A percentile compares a stretch with the other conserved stretches of the same genome.
Evolutionary conservation across 495 filamentous ascomycete genomes (phyloP).

Genomic region (Penicillium desertorum): DNA sequence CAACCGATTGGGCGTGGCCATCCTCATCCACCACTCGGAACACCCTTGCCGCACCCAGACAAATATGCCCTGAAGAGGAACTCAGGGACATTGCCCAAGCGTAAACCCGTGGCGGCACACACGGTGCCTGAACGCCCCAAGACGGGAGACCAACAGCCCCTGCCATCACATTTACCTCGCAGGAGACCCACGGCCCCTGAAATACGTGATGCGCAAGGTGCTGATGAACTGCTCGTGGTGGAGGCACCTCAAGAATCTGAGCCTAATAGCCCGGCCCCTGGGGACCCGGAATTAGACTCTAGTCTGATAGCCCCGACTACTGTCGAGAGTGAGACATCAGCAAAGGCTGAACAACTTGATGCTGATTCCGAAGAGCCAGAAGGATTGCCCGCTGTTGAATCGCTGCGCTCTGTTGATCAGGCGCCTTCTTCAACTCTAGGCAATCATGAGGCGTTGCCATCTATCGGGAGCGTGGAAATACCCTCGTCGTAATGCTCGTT

Average conservation of each 20-base stretch:
- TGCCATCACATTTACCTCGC: slow-evolving; percentile 33
- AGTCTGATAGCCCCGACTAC: neutral
- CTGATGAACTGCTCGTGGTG: slow-evolving; percentile 51
- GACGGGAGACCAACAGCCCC: slow-evolving; percentile 25
- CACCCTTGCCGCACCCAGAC: slow-evolving; percentile 72
- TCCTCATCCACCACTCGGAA: slow-evolving; percentile 52
- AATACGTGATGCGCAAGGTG: slow-evolving; percentile 15
- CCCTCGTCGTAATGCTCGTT: slow-evolving; percentile 10
- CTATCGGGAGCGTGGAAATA: slow-evolving; percentile 8
- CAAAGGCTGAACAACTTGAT: slow-evolving; percentile 4
- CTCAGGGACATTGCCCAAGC: slow-evolving; percentile 58
- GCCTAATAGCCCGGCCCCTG: slow-evolving; percentile 47
- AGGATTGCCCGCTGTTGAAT: slow-evolving; percentile 10
- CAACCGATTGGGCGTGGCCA: slow-evolving; percentile 71
- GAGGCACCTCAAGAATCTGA: slow-evolving; percentile 52
- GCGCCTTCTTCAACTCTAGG: slow-evolving; percentile 6
- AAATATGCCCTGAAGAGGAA: slow-evolving; percentile 59
- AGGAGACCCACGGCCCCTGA: slow-evolving; percentile 38
- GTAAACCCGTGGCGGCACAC: slow-evolving; percentile 55
- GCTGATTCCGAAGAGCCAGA: slow-evolving; percentile 4
- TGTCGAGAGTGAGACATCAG: slow-evolving; percentile 13
- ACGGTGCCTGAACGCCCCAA: slow-evolving; percentile 33
- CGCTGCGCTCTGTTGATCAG: slow-evolving; percentile 14
- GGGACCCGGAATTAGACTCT: slow-evolving; percentile 27
- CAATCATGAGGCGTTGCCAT: slow-evolving; percentile 8